Evolutionary conservation across 2,329 filamentous ascomycete genomes (phyloP), one percentile per base, ranked within the genome.

Genomic region (Hyphodiscus sp.): DNA sequence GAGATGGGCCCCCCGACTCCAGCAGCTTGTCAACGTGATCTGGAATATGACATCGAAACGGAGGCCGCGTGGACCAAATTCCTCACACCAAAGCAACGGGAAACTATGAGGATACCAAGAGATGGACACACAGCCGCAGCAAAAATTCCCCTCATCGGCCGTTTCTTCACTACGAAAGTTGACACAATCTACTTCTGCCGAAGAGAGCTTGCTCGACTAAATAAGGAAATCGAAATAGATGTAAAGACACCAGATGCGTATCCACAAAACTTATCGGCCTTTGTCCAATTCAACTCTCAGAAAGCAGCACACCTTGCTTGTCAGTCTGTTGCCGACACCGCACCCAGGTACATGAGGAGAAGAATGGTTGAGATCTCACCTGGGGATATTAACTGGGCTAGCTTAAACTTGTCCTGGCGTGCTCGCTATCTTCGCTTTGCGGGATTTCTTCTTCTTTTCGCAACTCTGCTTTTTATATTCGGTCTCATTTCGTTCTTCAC

Each of bases 131-230:
- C 57, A 49, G 41, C 29, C 18, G 53, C 53, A 52, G 56, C 55
- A 46, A 61, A 51, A 51, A 56, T 64, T 50, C 62, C 62, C 26
- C 50, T 63, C 41, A 48, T 63, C 49, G 57, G 59, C 48, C 58
- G 53, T 49, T 61, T 62, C 51, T 61, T 61, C 49, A 54, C 49
- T 45, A 52, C 50, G 2, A 62, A 61, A 53, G 57, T 62, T 43
- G 61, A 63, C 54, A 62, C 60, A 38, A 62, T 63, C 50, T 62
- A 62, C 50, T 62, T 55, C 52, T 63, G 61, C 52, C 60, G 61
- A 30, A 58, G 59, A 55, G 60, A 62, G 58, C 59, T 63, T 54
- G 57, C 57, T 50, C 58, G 60, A 51, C 56, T 63, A 45, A 63
- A 63, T 51, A 58, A 54, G 43, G 61, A 63, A 54, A 57, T 63